Percentiles rank a stretch among this genome's conserved stretches.
These are phyloP conservation scores for Plasmodium yoelii DNA, from an alignment of 169 alveolate genomes.

Conservation along the genomic window DNA sequence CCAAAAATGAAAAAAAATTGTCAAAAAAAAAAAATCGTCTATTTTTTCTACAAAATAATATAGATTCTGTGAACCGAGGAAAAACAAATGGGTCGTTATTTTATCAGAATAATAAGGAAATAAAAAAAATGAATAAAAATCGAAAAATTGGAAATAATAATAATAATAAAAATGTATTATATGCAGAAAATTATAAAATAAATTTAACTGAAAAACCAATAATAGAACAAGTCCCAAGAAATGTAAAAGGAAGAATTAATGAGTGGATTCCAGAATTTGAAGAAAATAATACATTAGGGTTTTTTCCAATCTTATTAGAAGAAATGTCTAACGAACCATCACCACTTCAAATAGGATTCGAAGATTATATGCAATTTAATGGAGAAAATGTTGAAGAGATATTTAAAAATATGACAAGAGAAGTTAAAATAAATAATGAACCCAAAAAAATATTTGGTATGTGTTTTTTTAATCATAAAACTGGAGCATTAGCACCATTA, in stretches of 20 bases:
- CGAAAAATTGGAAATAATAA: not conserved
- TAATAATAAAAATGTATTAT: conserved; percentile 4
- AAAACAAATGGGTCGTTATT: no score
- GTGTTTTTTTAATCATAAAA: conserved; percentile 84
- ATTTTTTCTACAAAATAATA: no score
- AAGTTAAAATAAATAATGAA: conserved; percentile 27
- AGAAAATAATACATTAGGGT: conserved; percentile 81
- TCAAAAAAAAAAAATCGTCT: no score
- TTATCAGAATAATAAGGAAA: not conserved
- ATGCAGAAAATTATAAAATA: conserved; percentile 60
- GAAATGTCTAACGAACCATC: conserved; percentile 85
- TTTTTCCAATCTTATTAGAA: conserved; percentile 85
- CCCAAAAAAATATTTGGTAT: conserved; percentile 81
- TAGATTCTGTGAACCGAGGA: no score
- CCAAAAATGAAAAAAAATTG: no score
- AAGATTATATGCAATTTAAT: conserved; percentile 83
- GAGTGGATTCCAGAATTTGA: conserved; percentile 84
- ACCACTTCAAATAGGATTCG: conserved; percentile 87
- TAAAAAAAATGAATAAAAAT: not conserved
- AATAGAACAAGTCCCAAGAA: conserved; percentile 69
- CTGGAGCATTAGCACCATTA: conserved; percentile 86
- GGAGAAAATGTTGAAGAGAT: conserved; percentile 85
- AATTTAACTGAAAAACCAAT: conserved; percentile 66
- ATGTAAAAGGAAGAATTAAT: conserved; percentile 83
- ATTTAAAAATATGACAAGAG: conserved; percentile 81